Evolutionary conservation across 1,284 basidiomycete species (phyloP), one percentile per base, ranked within the genome.

Genomic region (Ceratobasidium sp.): DNA sequence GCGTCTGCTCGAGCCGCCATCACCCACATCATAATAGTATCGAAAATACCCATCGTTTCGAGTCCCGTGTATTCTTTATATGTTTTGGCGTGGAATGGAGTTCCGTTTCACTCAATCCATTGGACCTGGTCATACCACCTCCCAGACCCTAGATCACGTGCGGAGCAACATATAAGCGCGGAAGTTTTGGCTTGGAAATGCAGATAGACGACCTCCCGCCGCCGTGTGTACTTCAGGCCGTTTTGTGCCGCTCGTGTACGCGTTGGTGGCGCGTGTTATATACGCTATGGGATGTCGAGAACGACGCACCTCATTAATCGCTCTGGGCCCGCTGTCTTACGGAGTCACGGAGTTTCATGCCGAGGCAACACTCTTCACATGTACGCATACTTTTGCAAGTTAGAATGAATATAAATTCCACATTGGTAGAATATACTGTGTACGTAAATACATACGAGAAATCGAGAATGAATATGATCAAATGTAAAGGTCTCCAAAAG

Each of bases 331-430:
- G 84, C 80, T 82, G 77, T 79, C 46, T 77, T 78, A 91, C 89
- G 89, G 55, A 85, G 77, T 87, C 86, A 83, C 86, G 85, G 90
- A 90, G 90, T 91, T 92, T 92, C 90, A 91, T 91, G 88, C 84
- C 83, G 86, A 80, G 90, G 90, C 88, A 75, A 91, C 85, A 91
- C 30, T 38, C 30, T 59, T 61, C 2, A n/a, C n/a, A n/a, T n/a
- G n/a, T 41, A 59, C 1, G 43, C 21, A 21, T 61, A 21, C 46
- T 46, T 46, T 46, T 26, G 9, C 43, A 18, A 13, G n/a, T 44
- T 13, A 14, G 14, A 49, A 35, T 63, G 21, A 63, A 9, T 30
- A 55, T 55, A 11, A 28, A 63, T 35, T 64, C 28, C 14, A 50
- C 28, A 7, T 9, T 41, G 46, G 1, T 21, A 9, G 38, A 8